Evolutionary conservation across 371 early-diverging fungal species (phyloP).

Genomic region (Apophysomyces variabilis): DNA sequence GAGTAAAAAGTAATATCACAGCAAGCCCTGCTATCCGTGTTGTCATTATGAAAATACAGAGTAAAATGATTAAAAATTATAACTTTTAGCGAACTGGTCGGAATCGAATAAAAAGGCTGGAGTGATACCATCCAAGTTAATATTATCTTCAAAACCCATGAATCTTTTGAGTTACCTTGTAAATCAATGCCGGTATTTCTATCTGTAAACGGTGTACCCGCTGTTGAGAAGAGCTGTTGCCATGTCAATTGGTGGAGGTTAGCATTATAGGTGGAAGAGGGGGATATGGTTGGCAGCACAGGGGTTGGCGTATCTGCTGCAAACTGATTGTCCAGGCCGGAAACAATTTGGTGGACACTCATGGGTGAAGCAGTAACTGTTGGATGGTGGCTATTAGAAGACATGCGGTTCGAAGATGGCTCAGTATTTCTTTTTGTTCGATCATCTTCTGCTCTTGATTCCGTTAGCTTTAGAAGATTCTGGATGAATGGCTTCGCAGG

Average conservation of each 20-base stretch:
- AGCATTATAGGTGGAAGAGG: background rate
- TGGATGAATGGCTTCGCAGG: conserved; percentile 39
- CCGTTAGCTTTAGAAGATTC: conserved; percentile 30
- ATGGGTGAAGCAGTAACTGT: conserved; percentile 22
- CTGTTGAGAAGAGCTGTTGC: conserved; percentile 46
- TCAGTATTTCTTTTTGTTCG: conserved; percentile 9
- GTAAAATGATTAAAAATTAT: background rate
- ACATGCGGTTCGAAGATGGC: background rate
- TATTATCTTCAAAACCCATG: too few species aligned
- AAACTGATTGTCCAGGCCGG: conserved; percentile 10
- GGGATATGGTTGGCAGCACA: conserved; percentile 19
- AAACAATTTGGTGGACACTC: conserved; percentile 30
- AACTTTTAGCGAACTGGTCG: background rate
- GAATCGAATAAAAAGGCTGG: background rate
- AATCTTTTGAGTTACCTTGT: conserved; percentile 19
- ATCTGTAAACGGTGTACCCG: conserved; percentile 39
- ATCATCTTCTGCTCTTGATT: conserved; percentile 13
- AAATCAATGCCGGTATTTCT: conserved; percentile 23
- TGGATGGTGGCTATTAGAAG: background rate
- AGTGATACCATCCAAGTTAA: background rate
- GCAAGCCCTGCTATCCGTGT: too few species aligned
- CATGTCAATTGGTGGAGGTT: conserved; percentile 27
- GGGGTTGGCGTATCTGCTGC: background rate
- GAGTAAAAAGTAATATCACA: too few species aligned
- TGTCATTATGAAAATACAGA: too few species aligned